phyloP scores from a whole-genome alignment of 352 stramenopile genomes.

The Pythium biforme region DNA sequence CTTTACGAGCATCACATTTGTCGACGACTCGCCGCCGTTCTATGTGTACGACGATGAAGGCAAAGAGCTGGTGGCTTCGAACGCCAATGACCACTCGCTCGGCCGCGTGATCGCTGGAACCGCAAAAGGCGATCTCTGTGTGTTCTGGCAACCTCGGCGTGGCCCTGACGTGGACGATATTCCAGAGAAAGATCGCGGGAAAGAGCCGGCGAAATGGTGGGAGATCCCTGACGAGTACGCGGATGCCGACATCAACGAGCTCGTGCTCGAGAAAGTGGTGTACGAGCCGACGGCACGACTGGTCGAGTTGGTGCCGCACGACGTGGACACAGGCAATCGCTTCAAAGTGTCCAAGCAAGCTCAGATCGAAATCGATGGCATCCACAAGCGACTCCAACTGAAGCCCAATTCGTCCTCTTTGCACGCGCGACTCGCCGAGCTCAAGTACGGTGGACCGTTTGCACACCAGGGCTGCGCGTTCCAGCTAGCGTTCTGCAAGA shows the following conservation, averaged over 20 bases:
- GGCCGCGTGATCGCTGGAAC: constrained; percentile 62
- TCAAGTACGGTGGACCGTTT: constrained; percentile 54
- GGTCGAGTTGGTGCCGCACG: constrained; percentile 60
- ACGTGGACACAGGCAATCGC: constrained; percentile 59
- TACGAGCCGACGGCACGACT: constrained; percentile 60
- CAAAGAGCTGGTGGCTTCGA: constrained; percentile 45
- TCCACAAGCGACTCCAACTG: constrained; percentile 46
- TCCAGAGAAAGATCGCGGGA: constrained; percentile 27
- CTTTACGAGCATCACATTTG: constrained; percentile 63
- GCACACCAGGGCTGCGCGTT: constrained; percentile 43
- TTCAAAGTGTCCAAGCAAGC: constrained; percentile 60
- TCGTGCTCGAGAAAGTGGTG: constrained; percentile 55
- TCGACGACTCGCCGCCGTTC: constrained; percentile 63
- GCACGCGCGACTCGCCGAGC: constrained; percentile 37
- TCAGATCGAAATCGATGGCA: constrained; percentile 54
- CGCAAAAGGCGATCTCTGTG: constrained; percentile 60
- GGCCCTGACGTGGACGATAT: constrained; percentile 37
- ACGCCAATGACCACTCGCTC: constrained; percentile 50
- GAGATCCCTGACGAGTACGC: constrained; percentile 68
- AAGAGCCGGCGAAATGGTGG: constrained; percentile 71
- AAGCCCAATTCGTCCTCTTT: constrained; percentile 48
- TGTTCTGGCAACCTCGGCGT: constrained; percentile 62
- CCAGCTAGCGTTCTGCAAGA: constrained; percentile 57
- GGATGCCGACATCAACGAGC: constrained; percentile 59
- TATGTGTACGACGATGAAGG: constrained; percentile 53